Conservation (phyloP, 1,284 basidiomycete species). For the Leccinum fuscescens region DNA sequence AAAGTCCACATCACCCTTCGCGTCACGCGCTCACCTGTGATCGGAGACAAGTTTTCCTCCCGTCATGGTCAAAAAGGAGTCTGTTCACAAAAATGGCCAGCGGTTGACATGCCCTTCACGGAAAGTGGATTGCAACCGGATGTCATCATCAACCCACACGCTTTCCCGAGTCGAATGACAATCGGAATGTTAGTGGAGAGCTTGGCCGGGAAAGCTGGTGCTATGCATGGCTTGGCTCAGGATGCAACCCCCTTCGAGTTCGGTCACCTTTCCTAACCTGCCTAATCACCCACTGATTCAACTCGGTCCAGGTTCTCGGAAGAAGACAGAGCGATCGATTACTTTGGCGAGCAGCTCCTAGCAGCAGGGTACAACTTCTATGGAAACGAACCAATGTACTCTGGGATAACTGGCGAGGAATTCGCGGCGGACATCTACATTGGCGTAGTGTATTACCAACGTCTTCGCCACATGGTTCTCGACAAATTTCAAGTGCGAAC, state of each 20-base stretch:
- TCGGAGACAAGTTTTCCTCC: conserved; percentile 99
- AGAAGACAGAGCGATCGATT: conserved; percentile 92
- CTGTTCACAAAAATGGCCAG: conserved; percentile 98
- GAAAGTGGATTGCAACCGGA: conserved; percentile 99
- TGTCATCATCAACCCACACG: conserved; percentile 99
- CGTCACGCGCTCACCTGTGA: conserved; percentile 93
- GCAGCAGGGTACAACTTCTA: conserved; percentile 98
- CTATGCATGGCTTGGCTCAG: conserved; percentile 97
- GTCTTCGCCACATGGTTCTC: conserved; percentile 98
- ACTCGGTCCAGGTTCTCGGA: conserved; percentile 77
- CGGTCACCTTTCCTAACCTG: conserved; percentile 27
- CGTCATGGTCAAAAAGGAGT: conserved; percentile 99
- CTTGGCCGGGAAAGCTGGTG: conserved; percentile 97
- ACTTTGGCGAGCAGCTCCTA: conserved; percentile 94
- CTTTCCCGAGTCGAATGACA: conserved; percentile 99
- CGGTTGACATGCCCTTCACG: conserved; percentile 97
- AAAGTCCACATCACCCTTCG: conserved; percentile 94
- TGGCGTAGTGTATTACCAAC: conserved; percentile 98
- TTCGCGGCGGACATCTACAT: conserved; percentile 99
- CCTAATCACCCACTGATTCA: conserved; percentile 12
- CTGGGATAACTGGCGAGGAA: conserved; percentile 97
- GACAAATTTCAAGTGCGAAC: conserved; percentile 99
- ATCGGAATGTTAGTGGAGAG: conserved; percentile 99
- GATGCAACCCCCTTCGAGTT: conserved; percentile 98
- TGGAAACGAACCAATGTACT: conserved; percentile 99